Conservation (phyloP, 306 rosid species). For the Begonia loranthoides region DNA sequence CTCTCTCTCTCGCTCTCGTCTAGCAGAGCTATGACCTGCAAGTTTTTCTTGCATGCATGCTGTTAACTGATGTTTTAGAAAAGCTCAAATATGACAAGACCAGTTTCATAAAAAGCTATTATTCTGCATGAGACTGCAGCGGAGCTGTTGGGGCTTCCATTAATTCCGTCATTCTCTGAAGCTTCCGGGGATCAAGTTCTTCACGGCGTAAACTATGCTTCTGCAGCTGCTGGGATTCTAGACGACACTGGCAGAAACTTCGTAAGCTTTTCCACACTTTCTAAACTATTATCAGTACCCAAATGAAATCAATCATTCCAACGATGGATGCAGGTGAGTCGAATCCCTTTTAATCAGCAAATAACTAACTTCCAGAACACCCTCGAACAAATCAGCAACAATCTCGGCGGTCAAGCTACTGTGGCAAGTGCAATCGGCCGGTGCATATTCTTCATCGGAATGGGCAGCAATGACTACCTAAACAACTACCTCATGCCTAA, state of each 20-base stretch:
- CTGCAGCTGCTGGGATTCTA: constrained; percentile 94
- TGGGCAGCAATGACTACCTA: constrained; percentile 96
- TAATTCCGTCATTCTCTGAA: constrained; percentile 56
- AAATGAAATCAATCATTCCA: too few relatives aligned
- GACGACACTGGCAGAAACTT: constrained; percentile 83
- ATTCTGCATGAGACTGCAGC: constrained; percentile 30
- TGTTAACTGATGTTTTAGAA: too few relatives aligned
- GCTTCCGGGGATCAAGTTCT: constrained; percentile 44
- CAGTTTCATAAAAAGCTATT: too few relatives aligned
- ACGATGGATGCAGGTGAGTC: constrained; percentile 34
- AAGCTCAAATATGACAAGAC: too few relatives aligned
- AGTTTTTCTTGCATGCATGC: too few relatives aligned
- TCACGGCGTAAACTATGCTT: constrained; percentile 81
- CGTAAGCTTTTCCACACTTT: constrained; percentile 19
- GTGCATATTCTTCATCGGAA: constrained; percentile 72
- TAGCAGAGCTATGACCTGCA: neutral
- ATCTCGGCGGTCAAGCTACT: constrained; percentile 35
- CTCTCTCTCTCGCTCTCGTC: too few relatives aligned
- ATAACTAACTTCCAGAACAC: constrained; percentile 68
- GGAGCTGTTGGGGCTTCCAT: constrained; percentile 74
- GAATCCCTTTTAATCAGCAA: constrained; percentile 71
- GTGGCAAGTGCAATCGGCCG: constrained; percentile 29
- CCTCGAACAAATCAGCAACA: constrained; percentile 39
- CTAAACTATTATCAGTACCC: too few relatives aligned
- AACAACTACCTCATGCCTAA: constrained; percentile 97